Percentiles rank a stretch among this genome's conserved stretches.
Evolutionary conservation across 768 basidiomycete genomes (phyloP).

Genomic region (Boletellus emodensis): DNA sequence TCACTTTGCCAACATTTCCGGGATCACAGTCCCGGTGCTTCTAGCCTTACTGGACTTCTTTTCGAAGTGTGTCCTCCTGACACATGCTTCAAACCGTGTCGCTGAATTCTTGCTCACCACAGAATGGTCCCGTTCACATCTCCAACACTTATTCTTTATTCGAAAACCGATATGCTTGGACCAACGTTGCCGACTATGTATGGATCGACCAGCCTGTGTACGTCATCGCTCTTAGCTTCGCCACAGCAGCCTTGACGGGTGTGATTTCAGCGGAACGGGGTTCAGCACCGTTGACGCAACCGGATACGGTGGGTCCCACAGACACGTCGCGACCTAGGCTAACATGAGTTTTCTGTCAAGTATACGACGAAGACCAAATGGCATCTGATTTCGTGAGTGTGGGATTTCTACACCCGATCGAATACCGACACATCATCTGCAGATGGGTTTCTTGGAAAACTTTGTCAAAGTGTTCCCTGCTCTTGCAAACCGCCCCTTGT

Average conservation of each 20-base stretch:
- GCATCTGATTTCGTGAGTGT: conserved; percentile 45
- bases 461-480: conserved; percentile 72
- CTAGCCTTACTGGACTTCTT: conserved; percentile 60
- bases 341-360: conserved; percentile 27
- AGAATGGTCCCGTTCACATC: conserved; percentile 72
- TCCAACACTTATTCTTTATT: conserved; percentile 45
- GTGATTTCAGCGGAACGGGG: conserved; percentile 46
- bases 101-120: not conserved
- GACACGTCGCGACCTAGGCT: not conserved
- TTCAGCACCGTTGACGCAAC: conserved; percentile 59
- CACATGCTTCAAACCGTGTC: not conserved
- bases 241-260: conserved; percentile 1
- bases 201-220: conserved; percentile 74
- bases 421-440: not conserved
- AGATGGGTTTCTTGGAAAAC: conserved; percentile 73
- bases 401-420: not conserved
- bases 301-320: conserved; percentile 51
- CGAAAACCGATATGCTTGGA: conserved; percentile 56
- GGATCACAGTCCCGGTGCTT: conserved; percentile 55
- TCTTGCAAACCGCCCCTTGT: conserved; percentile 60
- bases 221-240: conserved; percentile 8
- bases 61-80: conserved; percentile 49
- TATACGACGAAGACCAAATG: conserved; percentile 63
- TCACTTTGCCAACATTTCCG: not conserved
- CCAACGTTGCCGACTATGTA: conserved; percentile 58